These are phyloP conservation scores for Fusarium sp. DNA, from an alignment of 2,329 filamentous ascomycete genomes.

Conservation along the genomic window DNA sequence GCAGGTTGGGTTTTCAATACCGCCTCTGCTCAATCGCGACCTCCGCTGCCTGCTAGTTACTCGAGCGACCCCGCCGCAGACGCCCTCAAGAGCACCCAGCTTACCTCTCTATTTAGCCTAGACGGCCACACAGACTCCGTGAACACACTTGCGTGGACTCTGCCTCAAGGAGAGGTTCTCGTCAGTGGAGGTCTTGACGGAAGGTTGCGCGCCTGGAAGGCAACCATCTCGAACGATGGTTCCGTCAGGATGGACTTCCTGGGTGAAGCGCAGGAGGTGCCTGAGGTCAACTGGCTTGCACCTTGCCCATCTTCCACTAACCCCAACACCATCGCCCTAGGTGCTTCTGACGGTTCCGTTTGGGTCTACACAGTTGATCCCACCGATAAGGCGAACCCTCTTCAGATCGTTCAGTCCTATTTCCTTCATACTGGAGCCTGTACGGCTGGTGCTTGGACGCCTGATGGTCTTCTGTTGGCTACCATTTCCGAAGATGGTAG, in stretches of 20 bases:
- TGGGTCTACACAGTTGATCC: constrained; percentile 94
- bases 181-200: constrained; percentile 92
- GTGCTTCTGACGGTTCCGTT: constrained; percentile 89
- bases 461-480: constrained; percentile 86
- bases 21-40: constrained; percentile 70
- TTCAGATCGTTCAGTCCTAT: constrained; percentile 90
- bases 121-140: constrained; percentile 95
- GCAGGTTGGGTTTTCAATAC: constrained; percentile 89
- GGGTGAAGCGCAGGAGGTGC: constrained; percentile 86
- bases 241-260: constrained; percentile 71
- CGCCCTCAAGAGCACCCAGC: constrained; percentile 62
- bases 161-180: constrained; percentile 84
- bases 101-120: constrained; percentile 77
- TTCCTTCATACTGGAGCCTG: constrained; percentile 89
- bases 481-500: constrained; percentile 91
- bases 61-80: constrained; percentile 71
- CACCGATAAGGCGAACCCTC: constrained; percentile 67
- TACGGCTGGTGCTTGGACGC: constrained; percentile 91
- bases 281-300: constrained; percentile 92
- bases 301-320: constrained; percentile 78
- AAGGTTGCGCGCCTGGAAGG: constrained; percentile 77
- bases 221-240: constrained; percentile 59
- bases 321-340: constrained; percentile 86
- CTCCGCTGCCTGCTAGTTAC: constrained; percentile 82
- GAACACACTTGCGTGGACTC: constrained; percentile 86